These are phyloP conservation scores for Scleromitrula shiraiana DNA, from an alignment of 2,329 filamentous ascomycete species.

Conservation along the genomic window DNA sequence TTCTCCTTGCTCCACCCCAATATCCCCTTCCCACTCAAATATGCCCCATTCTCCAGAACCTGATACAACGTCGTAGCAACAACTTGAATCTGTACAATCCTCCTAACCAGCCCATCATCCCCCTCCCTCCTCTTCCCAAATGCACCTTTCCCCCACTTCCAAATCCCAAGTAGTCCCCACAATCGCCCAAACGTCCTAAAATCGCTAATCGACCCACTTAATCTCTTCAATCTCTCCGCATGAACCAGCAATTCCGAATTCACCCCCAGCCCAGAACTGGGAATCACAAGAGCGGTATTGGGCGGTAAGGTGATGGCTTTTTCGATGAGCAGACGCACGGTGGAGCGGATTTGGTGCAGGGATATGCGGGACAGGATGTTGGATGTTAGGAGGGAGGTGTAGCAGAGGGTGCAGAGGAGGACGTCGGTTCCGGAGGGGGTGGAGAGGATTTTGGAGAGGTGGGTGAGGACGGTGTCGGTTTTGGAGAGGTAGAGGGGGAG, in stretches of 20 bases:
- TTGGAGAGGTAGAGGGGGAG: constrained; percentile 28
- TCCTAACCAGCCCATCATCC: constrained; percentile 37
- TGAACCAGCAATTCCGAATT: constrained; percentile 35
- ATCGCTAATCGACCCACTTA: constrained; percentile 62
- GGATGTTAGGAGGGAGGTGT: constrained; percentile 51
- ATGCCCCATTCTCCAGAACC: constrained; percentile 74
- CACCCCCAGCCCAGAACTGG: constrained; percentile 17
- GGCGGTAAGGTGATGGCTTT: constrained; percentile 44
- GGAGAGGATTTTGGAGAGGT: constrained; percentile 55
- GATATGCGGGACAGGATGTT: constrained; percentile 44
- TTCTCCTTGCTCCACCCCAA: constrained; percentile 49
- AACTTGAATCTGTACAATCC: constrained; percentile 61
- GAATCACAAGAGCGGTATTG: constrained; percentile 39
- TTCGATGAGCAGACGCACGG: constrained; percentile 44
- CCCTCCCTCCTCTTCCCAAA: constrained; percentile 10
- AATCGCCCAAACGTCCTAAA: constrained; percentile 66
- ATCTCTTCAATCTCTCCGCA: constrained; percentile 44
- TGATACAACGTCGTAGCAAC: constrained; percentile 63
- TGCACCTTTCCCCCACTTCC: constrained; percentile 54
- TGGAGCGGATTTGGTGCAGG: constrained; percentile 48
- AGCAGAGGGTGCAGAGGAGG: constrained; percentile 60
- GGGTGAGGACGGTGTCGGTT: constrained; percentile 34
- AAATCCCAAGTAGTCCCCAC: constrained; percentile 69
- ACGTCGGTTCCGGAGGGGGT: constrained; percentile 63
- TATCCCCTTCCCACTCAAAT: constrained; percentile 65